Base-by-base conservation (phyloP, 1,139 yeast genomes). In the Petasospora rhodanensis region DNA sequence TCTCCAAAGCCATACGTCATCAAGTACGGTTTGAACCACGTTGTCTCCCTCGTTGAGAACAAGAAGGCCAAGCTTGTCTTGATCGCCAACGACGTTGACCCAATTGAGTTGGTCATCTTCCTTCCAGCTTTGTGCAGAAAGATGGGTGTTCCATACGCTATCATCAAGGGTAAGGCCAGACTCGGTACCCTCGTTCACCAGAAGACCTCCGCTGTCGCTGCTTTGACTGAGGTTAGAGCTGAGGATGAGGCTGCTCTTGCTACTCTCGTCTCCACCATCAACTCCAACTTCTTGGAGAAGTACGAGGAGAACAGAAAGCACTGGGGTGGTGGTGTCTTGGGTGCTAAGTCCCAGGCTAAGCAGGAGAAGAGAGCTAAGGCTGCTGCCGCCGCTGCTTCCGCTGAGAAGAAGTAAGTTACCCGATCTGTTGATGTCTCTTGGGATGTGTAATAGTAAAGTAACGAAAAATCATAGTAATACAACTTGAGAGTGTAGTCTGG, bases 251-350 rank as follows among this genome's bases (percentile, higher is more conserved):
- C 95, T 62, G 89, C 86, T 62, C 79, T 89, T 58, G 85, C 96
- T 53, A 83, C 86, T 68, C 79, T 89, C 60, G 76, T 89, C 57
- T 81, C 96, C 46, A 82, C 97, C 62, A 77, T 89, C 66, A 80
- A 85, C 70, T 81, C 94, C 54, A 86, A 86, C 91, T 89, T 79
- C 73, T 66, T 70, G 57, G 94, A 84, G 62, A 85, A 87, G 73
- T 85, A 80, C 80, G 96, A 89, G 61, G 96, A 89, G 56, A 64
- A 75, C 66, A 89, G 93, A 78, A 86, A 85, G 74, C 95, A 86
- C 81, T 89, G 97, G 97, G 97, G 97, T 79, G 97, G 97, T 76
- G 97, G 97, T 78, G 64, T 84, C 68, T 74, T 91, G 77, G 96
- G 97, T 66, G 73, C 84, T 58, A 89, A 89, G 78, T 85, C 96